Evolutionary conservation across 2,329 filamentous ascomycete species (phyloP), one percentile per base, ranked within the genome.

Genomic region (Tolypocladium paradoxum): DNA sequence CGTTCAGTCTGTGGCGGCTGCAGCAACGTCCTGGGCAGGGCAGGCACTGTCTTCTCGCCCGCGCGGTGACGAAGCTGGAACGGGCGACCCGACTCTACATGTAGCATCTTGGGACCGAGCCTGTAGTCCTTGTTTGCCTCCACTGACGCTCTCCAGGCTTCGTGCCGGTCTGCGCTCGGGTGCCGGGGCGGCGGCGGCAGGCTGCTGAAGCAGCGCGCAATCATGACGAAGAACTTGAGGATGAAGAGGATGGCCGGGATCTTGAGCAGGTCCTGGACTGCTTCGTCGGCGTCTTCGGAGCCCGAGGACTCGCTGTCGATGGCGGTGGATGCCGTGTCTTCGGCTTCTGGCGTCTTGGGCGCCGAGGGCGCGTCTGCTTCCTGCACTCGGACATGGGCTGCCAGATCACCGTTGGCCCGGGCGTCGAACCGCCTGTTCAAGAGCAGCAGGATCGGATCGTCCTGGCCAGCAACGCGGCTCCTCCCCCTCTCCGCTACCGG

Each of bases 191-290:
- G 43, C 27, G 40, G 27, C n/a, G 31, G 38, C 22, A 33, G n/a
- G 34, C 24, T 35, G 52, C 33, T 35, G 33, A 49, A 46, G 46
- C 29, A 49, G 22, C 34, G 31, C 27, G 37, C 33, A 4, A 53
- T 45, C 36, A 53, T 34, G 48, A 49, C 37, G 12, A 53, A 24
- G 16, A 53, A 31, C 27, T 24, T 33, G 35, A 53, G 38, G 48
- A 53, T 40, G 48, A 49, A 45, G 22, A 53, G 37, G 14, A 53
- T 38, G 14, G 52, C 48, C 0, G 48, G 52, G 31, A 53, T 40
- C 20, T 29, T 48, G 24, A 53, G 47, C 22, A 46, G 14, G 2
- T 50, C 43, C 18, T 36, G 27, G 27, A 53, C 18, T 9, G 31
- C 49, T 3, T 53, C 48, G 52, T 53, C 50, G 20, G 48, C 12